Conservation (phyloP, 2,329 filamentous ascomycete genomes). For the Aciculosporium take region DNA sequence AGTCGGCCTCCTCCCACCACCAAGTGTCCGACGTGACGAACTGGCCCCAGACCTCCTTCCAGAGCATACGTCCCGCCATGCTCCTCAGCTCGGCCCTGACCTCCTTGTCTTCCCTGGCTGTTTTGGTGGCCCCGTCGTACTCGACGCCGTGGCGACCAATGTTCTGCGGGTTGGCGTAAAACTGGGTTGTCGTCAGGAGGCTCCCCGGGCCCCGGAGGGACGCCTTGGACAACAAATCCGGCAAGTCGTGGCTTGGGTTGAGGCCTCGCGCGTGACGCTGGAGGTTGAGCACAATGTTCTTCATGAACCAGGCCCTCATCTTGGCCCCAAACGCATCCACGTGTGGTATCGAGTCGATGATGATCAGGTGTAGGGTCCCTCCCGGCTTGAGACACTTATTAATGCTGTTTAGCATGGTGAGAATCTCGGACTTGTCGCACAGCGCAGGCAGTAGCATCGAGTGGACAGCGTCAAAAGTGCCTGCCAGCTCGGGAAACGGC, state of each 20-base stretch:
- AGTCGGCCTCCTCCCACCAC: slow-evolving; percentile 48
- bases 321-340: slow-evolving; percentile 40
- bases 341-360: slow-evolving; percentile 49
- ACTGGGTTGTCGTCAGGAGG: slow-evolving; percentile 32
- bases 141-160: slow-evolving; percentile 11
- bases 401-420: slow-evolving; percentile 40
- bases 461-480: slow-evolving; percentile 34
- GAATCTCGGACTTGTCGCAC: slow-evolving; percentile 42
- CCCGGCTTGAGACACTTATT: slow-evolving; percentile 39
- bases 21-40: slow-evolving; percentile 34
- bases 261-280: slow-evolving; percentile 44
- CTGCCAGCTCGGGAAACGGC: slow-evolving; percentile 20
- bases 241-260: slow-evolving; percentile 43
- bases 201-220: slow-evolving; percentile 34
- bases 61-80: slow-evolving; percentile 40
- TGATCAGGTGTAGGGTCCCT: slow-evolving; percentile 42
- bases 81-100: slow-evolving; percentile 34
- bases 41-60: slow-evolving; percentile 46
- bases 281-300: slow-evolving; percentile 44
- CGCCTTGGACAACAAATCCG: slow-evolving; percentile 43
- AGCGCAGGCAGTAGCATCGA: slow-evolving; percentile 42
- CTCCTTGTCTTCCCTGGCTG: slow-evolving; percentile 14
- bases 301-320: slow-evolving; percentile 47
- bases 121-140: slow-evolving; percentile 13
- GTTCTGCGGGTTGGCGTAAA: slow-evolving; percentile 29